Conservation (phyloP, 345 rosid species). For the Eucalyptus regnans region DNA sequence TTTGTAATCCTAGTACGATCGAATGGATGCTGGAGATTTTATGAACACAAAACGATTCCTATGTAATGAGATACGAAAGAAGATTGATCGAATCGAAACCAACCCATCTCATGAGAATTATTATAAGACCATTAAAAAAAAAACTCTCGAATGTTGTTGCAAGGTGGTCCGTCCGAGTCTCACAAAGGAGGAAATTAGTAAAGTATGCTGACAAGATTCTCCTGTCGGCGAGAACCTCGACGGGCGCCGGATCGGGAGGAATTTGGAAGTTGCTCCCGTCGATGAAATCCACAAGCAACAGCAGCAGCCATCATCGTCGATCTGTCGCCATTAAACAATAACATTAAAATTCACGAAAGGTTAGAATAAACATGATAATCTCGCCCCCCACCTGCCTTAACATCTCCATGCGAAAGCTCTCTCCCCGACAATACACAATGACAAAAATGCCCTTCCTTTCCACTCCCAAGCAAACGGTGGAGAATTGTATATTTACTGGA, state of each 20-base stretch:
- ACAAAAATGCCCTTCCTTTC: background rate
- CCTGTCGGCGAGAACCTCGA: background rate
- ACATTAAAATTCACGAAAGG: background rate
- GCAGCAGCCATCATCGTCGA: background rate
- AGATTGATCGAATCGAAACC: background rate
- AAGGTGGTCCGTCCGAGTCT: background rate
- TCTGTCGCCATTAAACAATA: background rate
- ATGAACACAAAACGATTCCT: rapidly evolving
- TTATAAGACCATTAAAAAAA: background rate
- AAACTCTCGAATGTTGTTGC: background rate
- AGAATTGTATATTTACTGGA: background rate
- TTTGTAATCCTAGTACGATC: background rate
- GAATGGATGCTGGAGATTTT: rapidly evolving
- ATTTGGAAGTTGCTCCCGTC: background rate
- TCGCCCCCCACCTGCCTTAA: background rate
- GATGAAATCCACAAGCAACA: background rate
- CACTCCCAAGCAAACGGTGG: background rate
- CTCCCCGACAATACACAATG: background rate
- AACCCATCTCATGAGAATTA: background rate
- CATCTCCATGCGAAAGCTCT: background rate
- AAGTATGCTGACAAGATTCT: background rate
- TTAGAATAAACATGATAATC: background rate
- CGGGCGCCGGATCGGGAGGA: background rate
- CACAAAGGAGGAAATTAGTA: background rate
- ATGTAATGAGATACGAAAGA: background rate